Evolutionary conservation across 371 early-diverging fungal genomes (phyloP).

Genomic region (Mucor circinelloides): DNA sequence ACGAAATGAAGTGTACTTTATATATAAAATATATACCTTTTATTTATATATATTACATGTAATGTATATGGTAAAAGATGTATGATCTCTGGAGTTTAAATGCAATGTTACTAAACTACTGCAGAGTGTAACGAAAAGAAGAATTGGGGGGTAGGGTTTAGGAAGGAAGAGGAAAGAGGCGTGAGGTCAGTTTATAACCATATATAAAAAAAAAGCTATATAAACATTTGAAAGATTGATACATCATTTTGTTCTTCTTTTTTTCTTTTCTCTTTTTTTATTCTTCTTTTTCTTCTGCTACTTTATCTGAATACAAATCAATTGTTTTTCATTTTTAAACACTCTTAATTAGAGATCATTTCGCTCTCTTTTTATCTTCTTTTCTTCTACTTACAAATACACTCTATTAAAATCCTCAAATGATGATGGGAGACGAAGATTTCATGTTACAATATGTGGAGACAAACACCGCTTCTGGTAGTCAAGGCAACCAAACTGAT

Average conservation of each 20-base stretch:
- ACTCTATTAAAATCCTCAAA: neutral
- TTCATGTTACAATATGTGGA: constrained; percentile 12
- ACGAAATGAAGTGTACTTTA: neutral
- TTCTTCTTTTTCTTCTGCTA: constrained; percentile 2
- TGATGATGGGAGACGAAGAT: constrained; percentile 9
- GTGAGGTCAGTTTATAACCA: neutral
- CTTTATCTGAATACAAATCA: neutral
- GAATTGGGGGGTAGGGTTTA: neutral
- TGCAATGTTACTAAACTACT: neutral
- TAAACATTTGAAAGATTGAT: constrained; percentile 1
- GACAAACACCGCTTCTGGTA: neutral
- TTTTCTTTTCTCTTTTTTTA: constrained; percentile 3
- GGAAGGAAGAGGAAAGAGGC: neutral
- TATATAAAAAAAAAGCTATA: constrained; percentile 1
- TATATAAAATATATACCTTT: neutral
- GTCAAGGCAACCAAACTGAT: neutral
- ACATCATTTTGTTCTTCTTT: constrained; percentile 1
- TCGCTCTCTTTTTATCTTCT: neutral
- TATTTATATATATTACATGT: neutral
- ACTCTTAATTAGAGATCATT: neutral
- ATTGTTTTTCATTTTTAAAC: neutral
- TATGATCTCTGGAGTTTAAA: neutral
- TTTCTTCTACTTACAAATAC: neutral
- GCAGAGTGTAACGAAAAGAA: neutral
- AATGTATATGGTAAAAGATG: neutral